Percentiles rank a stretch among this genome's conserved stretches.
Conservation (phyloP, 805 yeast species). For the Ogataea henricii region DNA sequence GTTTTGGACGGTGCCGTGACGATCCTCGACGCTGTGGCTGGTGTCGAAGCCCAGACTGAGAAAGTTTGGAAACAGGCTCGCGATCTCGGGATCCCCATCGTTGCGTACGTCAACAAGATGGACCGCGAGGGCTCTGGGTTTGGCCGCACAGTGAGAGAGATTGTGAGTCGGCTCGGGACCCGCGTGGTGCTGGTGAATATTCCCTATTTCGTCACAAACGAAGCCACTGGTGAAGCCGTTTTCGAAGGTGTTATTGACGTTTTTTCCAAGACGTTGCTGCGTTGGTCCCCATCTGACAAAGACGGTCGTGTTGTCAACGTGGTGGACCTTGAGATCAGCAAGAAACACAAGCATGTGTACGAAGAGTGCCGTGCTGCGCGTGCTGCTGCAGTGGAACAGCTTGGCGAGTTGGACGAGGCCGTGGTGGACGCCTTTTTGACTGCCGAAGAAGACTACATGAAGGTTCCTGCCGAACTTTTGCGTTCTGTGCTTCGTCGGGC, state of each 20-base stretch:
- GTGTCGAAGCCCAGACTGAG: conserved; percentile 97
- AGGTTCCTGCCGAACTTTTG: conserved; percentile 57
- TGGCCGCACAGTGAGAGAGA: conserved; percentile 83
- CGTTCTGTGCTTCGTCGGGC: conserved; percentile 61
- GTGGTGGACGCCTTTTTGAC: conserved; percentile 79
- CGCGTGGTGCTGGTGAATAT: conserved; percentile 72
- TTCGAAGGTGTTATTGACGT: conserved; percentile 81
- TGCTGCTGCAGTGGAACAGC: conserved; percentile 77
- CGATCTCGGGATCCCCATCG: conserved; percentile 64
- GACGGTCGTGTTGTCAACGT: conserved; percentile 58
- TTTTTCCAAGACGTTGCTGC: conserved; percentile 57
- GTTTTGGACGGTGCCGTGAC: conserved; percentile 95
- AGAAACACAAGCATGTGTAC: conserved; percentile 39
- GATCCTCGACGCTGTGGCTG: conserved; percentile 92
- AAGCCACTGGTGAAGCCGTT: conserved; percentile 35
- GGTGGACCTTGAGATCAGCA: conserved; percentile 35
- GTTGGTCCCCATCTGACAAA: conserved; percentile 43
- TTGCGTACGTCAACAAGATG: conserved; percentile 91
- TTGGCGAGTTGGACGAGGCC: conserved; percentile 80
- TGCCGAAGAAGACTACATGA: conserved; percentile 71
- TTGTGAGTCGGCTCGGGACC: conserved; percentile 73
- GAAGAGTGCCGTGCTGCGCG: conserved; percentile 59
- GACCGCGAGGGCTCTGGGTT: conserved; percentile 96
- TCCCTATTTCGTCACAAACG: conserved; percentile 64
- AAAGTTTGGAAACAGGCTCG: conserved; percentile 92